A percentile compares a stretch with the other conserved stretches of the same genome.
Evolutionary conservation across 306 rosid species (phyloP).

Genomic region (Clitoria ternatea): DNA sequence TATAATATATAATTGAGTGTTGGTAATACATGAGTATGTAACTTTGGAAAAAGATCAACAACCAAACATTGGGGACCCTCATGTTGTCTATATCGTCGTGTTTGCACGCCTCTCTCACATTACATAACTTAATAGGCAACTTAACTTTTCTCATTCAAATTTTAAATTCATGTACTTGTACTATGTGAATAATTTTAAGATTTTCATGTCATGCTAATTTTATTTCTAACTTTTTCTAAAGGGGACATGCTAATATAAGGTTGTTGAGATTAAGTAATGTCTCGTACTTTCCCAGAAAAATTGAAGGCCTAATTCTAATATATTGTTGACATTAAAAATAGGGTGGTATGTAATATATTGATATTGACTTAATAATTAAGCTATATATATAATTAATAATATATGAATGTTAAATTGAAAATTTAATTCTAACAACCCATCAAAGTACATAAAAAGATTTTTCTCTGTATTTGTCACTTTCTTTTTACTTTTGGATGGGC

Average conservation of each 20-base stretch:
- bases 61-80: constrained; percentile 44
- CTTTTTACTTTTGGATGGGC: neutral
- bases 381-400: no score
- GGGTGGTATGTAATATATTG: neutral
- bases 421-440: neutral
- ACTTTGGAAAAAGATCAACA: constrained; percentile 31
- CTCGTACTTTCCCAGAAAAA: neutral
- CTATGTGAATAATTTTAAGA: neutral
- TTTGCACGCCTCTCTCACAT: constrained; percentile 54
- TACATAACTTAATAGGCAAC: neutral
- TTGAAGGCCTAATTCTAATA: neutral
- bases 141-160: neutral
- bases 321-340: neutral
- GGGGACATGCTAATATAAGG: neutral
- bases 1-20: neutral
- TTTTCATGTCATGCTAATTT: neutral
- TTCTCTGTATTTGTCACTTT: neutral
- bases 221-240: neutral
- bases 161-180: neutral
- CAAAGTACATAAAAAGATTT: neutral
- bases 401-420: neutral
- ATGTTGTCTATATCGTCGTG: constrained; percentile 71
- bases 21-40: constrained; percentile 14
- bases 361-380: neutral
- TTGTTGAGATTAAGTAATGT: neutral